A percentile compares a stretch with the other conserved stretches of the same genome.
phyloP scores from a whole-genome alignment of 805 yeast genomes.

The Barnettozyma botsteinii region DNA sequence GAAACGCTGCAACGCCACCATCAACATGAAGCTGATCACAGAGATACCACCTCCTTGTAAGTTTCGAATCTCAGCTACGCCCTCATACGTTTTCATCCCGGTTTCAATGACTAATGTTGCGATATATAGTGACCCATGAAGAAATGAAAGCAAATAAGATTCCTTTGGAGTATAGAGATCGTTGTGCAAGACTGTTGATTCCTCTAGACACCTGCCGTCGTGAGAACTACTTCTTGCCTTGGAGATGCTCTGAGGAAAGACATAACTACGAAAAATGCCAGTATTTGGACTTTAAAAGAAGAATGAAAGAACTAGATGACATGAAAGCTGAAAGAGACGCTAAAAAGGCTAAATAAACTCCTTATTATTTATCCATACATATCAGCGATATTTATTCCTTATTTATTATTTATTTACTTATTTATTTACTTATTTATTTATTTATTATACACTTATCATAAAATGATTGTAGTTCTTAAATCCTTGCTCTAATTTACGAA shows the following conservation, averaged over 20 bases:
- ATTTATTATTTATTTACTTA: slow-evolving; percentile 1
- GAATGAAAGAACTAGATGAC: slow-evolving; percentile 65
- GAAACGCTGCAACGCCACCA: neutral
- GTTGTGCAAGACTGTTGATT: slow-evolving; percentile 65
- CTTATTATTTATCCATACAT: too few species aligned
- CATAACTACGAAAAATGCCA: slow-evolving; percentile 85
- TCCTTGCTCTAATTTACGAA: too few species aligned
- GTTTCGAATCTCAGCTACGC: too few species aligned
- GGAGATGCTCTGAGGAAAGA: slow-evolving; percentile 73
- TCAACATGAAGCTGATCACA: slow-evolving; percentile 6
- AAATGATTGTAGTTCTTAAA: too few species aligned
- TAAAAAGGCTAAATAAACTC: too few species aligned
- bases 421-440: slow-evolving; percentile 6
- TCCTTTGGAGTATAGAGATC: slow-evolving; percentile 75
- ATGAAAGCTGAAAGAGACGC: slow-evolving; percentile 33
- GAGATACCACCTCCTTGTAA: slow-evolving; percentile 10
- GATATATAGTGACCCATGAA: slow-evolving; percentile 62
- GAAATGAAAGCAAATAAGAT: slow-evolving; percentile 76
- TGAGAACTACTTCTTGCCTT: slow-evolving; percentile 53
- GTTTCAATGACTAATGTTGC: too few species aligned
- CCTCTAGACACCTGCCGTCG: slow-evolving; percentile 59
- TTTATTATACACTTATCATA: too few species aligned
- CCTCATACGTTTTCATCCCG: slow-evolving; percentile 2
- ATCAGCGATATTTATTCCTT: neutral
- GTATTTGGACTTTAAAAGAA: slow-evolving; percentile 72